Base-by-base conservation (phyloP, 768 basidiomycete species). In the Fibroporia radiculosa region DNA sequence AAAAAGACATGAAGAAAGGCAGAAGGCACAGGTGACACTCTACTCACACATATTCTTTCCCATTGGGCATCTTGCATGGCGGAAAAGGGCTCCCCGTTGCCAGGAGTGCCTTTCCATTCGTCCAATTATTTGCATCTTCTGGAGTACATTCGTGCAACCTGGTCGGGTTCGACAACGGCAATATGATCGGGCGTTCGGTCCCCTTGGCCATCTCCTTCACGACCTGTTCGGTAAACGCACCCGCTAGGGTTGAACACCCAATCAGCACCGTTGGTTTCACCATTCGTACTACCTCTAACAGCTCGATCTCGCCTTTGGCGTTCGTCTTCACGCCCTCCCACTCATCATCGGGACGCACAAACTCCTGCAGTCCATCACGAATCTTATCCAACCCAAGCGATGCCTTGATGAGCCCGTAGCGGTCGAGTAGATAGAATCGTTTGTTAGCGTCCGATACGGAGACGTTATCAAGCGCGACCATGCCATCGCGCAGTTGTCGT, bases 51-150 rank as follows among this genome's bases (percentile, higher is more conserved):
- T 82, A 84, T 20, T 81, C 71, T 60, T 78, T 80, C 35, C 83
- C 78, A 44, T 72, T 72, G 2, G 75, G 73, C 67, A 78, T 73
- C 62, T 77, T 76, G 24, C 80, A 82, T 20, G 78, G 78, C 6
- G 77, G 77, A 67, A 92, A 93, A 0, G 89, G 89, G 47, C 83
- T 85, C 14, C 90, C 91, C 8, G 86, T 91, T 1, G 89, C 88
- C 34, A 92, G 65, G 39, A 93, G 65, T 6, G 88, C 91, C 53
- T 74, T 77, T 3, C 87, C 89, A 1, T 75, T 64, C 1, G 88
- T 85, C 91, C 91, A 93, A n/a, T 78, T 70, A 53, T 80, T 76
- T 20, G 82, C 72, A 56, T 89, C 76, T 47, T 73, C 67, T 2
- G 86, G 86, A 42, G 77, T 70, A 1, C 82, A 84, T 60, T 93